Evolutionary conservation across 2,329 filamentous ascomycete species (phyloP), one percentile per base, ranked within the genome.

Genomic region (Xylariaceae sp.): DNA sequence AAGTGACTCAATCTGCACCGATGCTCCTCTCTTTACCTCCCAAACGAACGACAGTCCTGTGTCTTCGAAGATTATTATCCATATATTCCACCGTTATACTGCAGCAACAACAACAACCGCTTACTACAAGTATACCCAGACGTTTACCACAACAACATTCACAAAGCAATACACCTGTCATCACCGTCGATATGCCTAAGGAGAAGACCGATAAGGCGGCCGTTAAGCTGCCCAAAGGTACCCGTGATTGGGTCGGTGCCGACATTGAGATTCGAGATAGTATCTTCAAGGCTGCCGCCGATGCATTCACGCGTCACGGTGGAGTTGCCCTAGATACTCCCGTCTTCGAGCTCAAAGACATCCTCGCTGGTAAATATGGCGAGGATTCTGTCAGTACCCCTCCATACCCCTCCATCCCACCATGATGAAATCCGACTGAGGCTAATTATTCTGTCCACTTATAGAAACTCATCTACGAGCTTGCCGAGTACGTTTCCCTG

Each of bases 171-270:
- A n/a, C n/a, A n/a, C n/a, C n/a, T n/a, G n/a, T n/a, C n/a, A n/a
- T n/a, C n/a, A n/a, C n/a, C n/a, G n/a, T n/a, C n/a, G 27, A 32
- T 12, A 32, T 14, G 27, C 4, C 27, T 4, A 16, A 5, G 4
- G 27, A 12, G 12, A 32, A 32, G 7, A 16, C 27, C 27, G 27
- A 32, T 8, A 32, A 32, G 27, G 27, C 27, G 27, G 27, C 12
- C 7, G 27, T 94, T 64, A 95, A 95, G 76, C 88, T 85, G 62
- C 88, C 89, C 52, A 95, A 95, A 77, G 89, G 90, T 57, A 95
- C 89, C 55, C 87, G 88, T 64, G 90, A 95, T 67, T 95, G 85
- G 86, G 77, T 82, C 62, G 86, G 85, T 56, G 79, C 79, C 67
- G 84, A 90, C 64, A 86, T 90, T 75, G 78, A 88, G 61, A 82